A percentile compares a stretch with the other conserved stretches of the same genome.
These are phyloP conservation scores for Coniochaeta sp. DNA, from an alignment of 2,329 filamentous ascomycete species.

Conservation along the genomic window DNA sequence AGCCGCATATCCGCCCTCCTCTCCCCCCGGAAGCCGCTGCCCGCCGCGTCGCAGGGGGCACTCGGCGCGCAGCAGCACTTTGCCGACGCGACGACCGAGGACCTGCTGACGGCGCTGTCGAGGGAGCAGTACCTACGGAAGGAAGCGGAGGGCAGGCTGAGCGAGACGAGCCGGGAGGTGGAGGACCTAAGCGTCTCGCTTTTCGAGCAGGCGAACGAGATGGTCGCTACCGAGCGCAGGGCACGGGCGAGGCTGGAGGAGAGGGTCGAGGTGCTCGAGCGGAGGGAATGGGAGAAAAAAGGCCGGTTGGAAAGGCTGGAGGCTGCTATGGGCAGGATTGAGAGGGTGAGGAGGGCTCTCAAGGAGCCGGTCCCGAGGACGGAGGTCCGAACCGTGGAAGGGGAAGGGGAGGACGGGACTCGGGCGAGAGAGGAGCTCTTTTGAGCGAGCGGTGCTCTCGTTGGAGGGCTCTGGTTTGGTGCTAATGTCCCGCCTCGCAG, in stretches of 20 bases:
- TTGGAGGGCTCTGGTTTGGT: neutral
- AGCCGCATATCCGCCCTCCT: conserved; percentile 37
- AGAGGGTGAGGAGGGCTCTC: conserved; percentile 59
- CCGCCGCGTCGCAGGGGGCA: conserved; percentile 6
- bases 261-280: conserved; percentile 60
- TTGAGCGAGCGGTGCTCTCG: neutral
- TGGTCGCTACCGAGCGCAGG: conserved; percentile 71
- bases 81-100: conserved; percentile 23
- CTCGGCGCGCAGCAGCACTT: neutral
- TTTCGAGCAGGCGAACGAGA: conserved; percentile 81
- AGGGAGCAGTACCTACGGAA: conserved; percentile 60
- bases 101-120: conserved; percentile 56
- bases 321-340: conserved; percentile 62
- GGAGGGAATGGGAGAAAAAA: conserved; percentile 62
- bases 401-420: neutral
- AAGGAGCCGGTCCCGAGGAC: conserved; percentile 18
- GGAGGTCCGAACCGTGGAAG: neutral
- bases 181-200: conserved; percentile 70
- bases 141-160: conserved; percentile 61
- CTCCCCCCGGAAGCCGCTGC: conserved; percentile 36
- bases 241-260: conserved; percentile 66
- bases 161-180: conserved; percentile 62
- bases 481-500: neutral
- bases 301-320: conserved; percentile 62
- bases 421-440: neutral